A percentile compares a stretch with the other conserved stretches of the same genome.
Evolutionary conservation across 345 rosid genomes (phyloP).

Genomic region (Eucalyptus pumila): DNA sequence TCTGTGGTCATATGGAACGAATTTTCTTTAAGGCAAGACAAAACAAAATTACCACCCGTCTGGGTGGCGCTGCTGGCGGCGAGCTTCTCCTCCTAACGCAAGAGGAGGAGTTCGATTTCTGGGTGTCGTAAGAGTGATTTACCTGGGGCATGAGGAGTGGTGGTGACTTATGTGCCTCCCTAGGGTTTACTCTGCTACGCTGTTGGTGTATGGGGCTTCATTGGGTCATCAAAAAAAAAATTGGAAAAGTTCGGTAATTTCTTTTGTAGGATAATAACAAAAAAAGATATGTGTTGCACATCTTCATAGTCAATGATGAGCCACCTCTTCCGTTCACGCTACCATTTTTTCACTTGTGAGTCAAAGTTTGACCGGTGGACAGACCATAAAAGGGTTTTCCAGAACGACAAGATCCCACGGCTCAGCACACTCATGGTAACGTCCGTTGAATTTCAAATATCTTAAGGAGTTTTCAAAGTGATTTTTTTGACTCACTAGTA

Average conservation of each 20-base stretch:
- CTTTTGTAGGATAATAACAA: background rate
- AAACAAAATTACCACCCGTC: background rate
- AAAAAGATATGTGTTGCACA: background rate
- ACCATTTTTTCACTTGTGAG: background rate
- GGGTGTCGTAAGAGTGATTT: too few species aligned
- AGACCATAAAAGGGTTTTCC: background rate
- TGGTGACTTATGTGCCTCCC: too few species aligned
- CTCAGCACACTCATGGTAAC: background rate
- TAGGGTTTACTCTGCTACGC: too few species aligned
- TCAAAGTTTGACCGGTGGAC: background rate
- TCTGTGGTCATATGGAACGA: background rate
- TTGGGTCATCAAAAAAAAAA: too few species aligned
- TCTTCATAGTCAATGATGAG: background rate
- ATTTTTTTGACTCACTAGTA: background rate
- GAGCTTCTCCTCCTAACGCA: too few species aligned
- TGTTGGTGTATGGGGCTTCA: too few species aligned
- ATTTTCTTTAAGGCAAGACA: background rate
- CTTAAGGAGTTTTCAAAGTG: background rate
- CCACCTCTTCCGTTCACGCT: background rate
- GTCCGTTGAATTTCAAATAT: background rate
- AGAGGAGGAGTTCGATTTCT: too few species aligned
- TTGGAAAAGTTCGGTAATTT: background rate
- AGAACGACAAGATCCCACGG: background rate
- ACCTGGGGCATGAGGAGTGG: too few species aligned
- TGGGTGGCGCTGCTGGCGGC: too few species aligned